These are phyloP conservation scores for Boletus huronensis DNA, from an alignment of 768 basidiomycete species.

Conservation along the genomic window DNA sequence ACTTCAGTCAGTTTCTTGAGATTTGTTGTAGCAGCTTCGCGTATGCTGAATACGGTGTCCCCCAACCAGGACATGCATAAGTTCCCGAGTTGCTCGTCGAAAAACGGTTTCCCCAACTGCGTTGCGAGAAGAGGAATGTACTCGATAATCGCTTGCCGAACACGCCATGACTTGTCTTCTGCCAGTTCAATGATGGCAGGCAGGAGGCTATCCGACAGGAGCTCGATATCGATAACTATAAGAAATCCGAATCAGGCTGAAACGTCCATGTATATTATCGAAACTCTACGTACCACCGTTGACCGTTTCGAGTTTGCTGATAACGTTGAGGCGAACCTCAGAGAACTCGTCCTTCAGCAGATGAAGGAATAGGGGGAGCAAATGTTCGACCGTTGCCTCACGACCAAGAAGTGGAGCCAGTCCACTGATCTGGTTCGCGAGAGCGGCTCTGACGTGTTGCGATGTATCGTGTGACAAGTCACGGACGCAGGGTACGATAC, in stretches of 20 bases:
- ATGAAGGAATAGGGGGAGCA: slow-evolving; percentile 95
- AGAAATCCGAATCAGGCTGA: slow-evolving; percentile 8
- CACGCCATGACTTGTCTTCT: slow-evolving; percentile 99
- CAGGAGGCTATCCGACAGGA: slow-evolving; percentile 89
- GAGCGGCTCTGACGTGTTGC: slow-evolving; percentile 95
- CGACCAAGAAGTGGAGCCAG: slow-evolving; percentile 92
- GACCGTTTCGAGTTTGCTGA: slow-evolving; percentile 96
- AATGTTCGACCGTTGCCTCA: slow-evolving; percentile 91
- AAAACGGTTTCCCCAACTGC: slow-evolving; percentile 95
- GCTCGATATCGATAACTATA: slow-evolving; percentile 95
- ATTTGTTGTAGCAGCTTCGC: slow-evolving; percentile 97
- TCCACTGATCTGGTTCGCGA: slow-evolving; percentile 94
- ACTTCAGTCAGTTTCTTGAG: slow-evolving; percentile 96
- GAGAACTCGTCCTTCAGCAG: slow-evolving; percentile 98
- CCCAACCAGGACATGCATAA: slow-evolving; percentile 99
- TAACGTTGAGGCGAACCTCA: slow-evolving; percentile 95
- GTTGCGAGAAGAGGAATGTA: slow-evolving; percentile 98
- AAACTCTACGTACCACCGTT: slow-evolving; percentile 65
- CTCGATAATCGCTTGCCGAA: slow-evolving; percentile 99
- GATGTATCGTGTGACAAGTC: slow-evolving; percentile 91
- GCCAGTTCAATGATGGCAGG: slow-evolving; percentile 98
- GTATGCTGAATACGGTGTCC: slow-evolving; percentile 96
- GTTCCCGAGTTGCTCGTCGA: slow-evolving; percentile 95
- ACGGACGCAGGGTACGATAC: slow-evolving; percentile 91
- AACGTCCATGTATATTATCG: not conserved